Base-by-base conservation (phyloP, 2,329 filamentous ascomycete species). In the Colletotrichum somersetense region DNA sequence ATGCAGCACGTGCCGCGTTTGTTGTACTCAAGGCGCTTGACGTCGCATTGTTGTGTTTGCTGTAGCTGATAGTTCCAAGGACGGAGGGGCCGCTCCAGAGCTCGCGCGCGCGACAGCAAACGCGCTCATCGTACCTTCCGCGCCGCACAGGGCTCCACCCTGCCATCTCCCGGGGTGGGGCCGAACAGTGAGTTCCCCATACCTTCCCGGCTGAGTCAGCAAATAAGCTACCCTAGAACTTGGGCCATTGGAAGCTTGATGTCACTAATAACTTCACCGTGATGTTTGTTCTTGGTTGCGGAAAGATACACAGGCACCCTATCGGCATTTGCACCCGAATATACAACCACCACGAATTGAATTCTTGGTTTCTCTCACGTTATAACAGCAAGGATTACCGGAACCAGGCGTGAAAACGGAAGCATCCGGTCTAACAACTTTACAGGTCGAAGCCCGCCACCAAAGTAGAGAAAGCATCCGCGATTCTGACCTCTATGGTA, bases 271-370 rank as follows among this genome's bases (percentile, higher is more conserved):
- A 30, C 26, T 26, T 11, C 53, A 46, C 23, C 40, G 8, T 42
- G 23, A 12, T 23, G 38, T 46, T 20, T 62, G 59, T 55, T 26
- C 20, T 35, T 42, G 58, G 62, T 30, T 40, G 18, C 26, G 57
- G 20, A 11, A n/a, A n/a, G 4, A 46, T 63, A 52, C 57, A 67
- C 64, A 58, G 58, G 68, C 68, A 63, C 6, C 57, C 18, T n/a
- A 23, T 44, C 55, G 68, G 57, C 52, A 57, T 67, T 16, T 63
- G 58, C 63, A 23, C 42, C n/a, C 46, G 42, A 62, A 56, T 44
- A 50, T 12, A 30, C 50, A 8, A 30, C 6, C 23, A 52, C 14
- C 23, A 53, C 6, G 12, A 18, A 52, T 30, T 18, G 50, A 3
- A 1, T 10, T 53, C 18, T 30, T 30, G 26, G 11, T 52, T 14